Conservation (phyloP, 2,329 filamentous ascomycete genomes). For the Diaporthe sp. region DNA sequence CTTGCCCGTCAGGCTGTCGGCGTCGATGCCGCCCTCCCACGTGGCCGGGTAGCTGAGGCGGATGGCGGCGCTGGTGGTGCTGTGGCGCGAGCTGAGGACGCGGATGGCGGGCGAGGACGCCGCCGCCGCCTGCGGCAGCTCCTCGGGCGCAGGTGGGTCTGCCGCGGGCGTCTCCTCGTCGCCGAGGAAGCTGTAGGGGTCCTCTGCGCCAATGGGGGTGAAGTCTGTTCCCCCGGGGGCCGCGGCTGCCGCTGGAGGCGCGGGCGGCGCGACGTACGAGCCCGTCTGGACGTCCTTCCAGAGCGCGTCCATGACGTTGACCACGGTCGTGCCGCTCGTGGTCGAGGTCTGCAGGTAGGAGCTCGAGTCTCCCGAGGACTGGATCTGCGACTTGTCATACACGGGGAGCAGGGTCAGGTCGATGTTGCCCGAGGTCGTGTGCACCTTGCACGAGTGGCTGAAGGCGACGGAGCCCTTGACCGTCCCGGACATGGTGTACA, state of each 20-base stretch:
- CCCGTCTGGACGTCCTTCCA: slow-evolving; percentile 53
- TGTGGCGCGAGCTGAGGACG: slow-evolving; percentile 58
- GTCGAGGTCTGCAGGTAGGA: slow-evolving; percentile 56
- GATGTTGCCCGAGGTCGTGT: slow-evolving; percentile 58
- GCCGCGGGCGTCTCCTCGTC: slow-evolving; percentile 4
- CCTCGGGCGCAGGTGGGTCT: not conserved
- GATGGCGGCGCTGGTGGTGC: slow-evolving; percentile 60
- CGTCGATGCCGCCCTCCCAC: slow-evolving; percentile 63
- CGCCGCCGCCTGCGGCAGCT: slow-evolving; percentile 3
- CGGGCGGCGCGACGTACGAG: slow-evolving; percentile 45
- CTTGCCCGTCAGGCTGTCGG: slow-evolving; percentile 57
- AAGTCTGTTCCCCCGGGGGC: not conserved
- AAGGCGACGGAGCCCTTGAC: slow-evolving; percentile 59
- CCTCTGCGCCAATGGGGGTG: slow-evolving; percentile 41
- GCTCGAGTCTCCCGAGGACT: slow-evolving; percentile 22
- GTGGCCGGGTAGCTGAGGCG: slow-evolving; percentile 60
- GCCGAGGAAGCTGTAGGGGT: slow-evolving; percentile 41
- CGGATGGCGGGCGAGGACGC: slow-evolving; percentile 47
- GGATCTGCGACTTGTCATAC: slow-evolving; percentile 49
- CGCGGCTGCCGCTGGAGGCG: slow-evolving; percentile 18
- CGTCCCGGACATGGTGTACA: slow-evolving; percentile 60
- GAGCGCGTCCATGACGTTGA: slow-evolving; percentile 60
- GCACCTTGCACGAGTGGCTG: slow-evolving; percentile 52
- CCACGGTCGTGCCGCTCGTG: slow-evolving; percentile 57
- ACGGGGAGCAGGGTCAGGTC: slow-evolving; percentile 60